Conservation (phyloP, 179 eudicot species). For the Spergularia azorica region DNA sequence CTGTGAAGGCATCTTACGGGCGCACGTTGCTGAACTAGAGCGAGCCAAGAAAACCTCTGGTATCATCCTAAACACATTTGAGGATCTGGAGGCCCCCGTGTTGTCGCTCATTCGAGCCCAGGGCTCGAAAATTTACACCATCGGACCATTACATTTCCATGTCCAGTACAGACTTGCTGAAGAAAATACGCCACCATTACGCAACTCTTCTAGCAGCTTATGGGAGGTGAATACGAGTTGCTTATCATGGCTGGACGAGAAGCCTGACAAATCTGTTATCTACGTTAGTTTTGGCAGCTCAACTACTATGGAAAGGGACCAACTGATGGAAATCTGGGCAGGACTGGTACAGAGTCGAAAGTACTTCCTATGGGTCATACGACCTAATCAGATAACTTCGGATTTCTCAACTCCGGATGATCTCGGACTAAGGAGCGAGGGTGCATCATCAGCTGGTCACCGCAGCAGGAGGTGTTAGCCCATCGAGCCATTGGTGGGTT, state of each 20-base stretch:
- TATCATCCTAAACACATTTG: slow-evolving; percentile 38
- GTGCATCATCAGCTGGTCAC: slow-evolving; percentile 50
- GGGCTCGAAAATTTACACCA: slow-evolving; percentile 30
- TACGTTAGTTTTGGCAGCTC: slow-evolving; percentile 63
- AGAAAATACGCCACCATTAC: slow-evolving; percentile 8
- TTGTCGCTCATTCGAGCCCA: slow-evolving; percentile 29
- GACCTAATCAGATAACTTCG: slow-evolving; percentile 40
- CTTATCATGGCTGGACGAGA: slow-evolving; percentile 52
- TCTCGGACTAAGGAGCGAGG: slow-evolving; percentile 48
- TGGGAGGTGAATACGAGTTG: slow-evolving; percentile 47
- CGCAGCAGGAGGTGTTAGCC: slow-evolving; percentile 59
- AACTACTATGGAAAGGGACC: slow-evolving; percentile 25
- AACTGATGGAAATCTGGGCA: slow-evolving; percentile 53
- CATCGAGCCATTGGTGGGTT: slow-evolving; percentile 56
- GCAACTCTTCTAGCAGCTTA: slow-evolving; percentile 27
- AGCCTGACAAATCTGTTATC: slow-evolving; percentile 46
- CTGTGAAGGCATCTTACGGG: not conserved
- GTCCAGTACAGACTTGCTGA: slow-evolving; percentile 24
- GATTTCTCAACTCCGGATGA: slow-evolving; percentile 25
- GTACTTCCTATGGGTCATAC: slow-evolving; percentile 52
- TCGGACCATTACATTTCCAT: slow-evolving; percentile 45
- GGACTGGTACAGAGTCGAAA: slow-evolving; percentile 52
- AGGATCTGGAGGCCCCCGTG: slow-evolving; percentile 37
- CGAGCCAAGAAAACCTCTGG: slow-evolving; percentile 3
- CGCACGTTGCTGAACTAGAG: not conserved